Conservation (phyloP, 768 basidiomycete species). For the Dentipellis fragilis region DNA sequence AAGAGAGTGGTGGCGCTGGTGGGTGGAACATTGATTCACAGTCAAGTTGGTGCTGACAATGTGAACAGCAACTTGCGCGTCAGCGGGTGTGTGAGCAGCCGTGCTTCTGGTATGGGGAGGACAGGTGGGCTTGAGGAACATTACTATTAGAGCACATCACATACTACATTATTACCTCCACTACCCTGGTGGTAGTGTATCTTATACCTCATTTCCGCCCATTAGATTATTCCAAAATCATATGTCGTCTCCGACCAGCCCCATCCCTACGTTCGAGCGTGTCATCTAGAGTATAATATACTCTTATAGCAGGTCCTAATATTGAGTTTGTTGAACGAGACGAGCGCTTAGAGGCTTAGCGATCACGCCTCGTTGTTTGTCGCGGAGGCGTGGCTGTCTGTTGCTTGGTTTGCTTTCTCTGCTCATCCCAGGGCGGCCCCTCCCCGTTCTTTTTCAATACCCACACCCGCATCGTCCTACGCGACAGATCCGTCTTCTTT, state of each 20-base stretch:
- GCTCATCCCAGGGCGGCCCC: background rate
- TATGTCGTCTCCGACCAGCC: too few relatives aligned
- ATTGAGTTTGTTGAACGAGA: too few relatives aligned
- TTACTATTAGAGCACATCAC: too few relatives aligned
- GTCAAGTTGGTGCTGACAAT: background rate
- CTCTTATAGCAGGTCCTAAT: too few relatives aligned
- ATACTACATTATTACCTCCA: too few relatives aligned
- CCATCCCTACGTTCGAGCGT: too few relatives aligned
- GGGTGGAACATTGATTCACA: background rate
- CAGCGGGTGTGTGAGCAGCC: background rate
- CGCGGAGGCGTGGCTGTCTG: background rate
- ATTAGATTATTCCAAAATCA: too few relatives aligned
- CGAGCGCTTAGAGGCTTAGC: background rate
- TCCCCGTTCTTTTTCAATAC: background rate
- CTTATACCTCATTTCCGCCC: too few relatives aligned
- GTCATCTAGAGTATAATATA: too few relatives aligned
- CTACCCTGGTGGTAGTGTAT: too few relatives aligned
- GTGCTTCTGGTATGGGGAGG: background rate
- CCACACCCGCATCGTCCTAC: background rate
- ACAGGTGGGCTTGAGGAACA: too few relatives aligned
- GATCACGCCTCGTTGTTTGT: background rate
- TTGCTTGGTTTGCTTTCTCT: background rate
- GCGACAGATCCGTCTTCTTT: conserved; percentile 2
- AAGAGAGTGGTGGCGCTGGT: background rate
- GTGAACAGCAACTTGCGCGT: background rate